Conservation (phyloP, 768 basidiomycete genomes). For the Chalciporus piperatus region DNA sequence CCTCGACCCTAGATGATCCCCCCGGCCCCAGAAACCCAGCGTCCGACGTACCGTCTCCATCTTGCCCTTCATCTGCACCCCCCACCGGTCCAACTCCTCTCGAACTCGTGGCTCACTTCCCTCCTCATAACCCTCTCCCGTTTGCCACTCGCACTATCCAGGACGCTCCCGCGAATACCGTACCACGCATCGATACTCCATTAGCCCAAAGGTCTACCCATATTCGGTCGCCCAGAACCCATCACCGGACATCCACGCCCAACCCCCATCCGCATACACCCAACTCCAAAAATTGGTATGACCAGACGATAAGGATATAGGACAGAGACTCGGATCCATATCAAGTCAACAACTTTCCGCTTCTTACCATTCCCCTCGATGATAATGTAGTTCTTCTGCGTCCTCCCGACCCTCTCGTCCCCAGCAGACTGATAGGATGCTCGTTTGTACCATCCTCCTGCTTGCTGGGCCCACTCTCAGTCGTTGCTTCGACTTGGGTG, state of each 20-base stretch:
- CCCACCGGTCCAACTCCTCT: conserved; percentile 7
- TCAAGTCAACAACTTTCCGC: conserved; percentile 67
- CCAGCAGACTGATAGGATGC: conserved; percentile 45
- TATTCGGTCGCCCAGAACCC: conserved; percentile 61
- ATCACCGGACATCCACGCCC: conserved; percentile 21
- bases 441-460: conserved; percentile 46
- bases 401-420: conserved; percentile 43
- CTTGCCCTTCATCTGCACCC: too few relatives aligned
- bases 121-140: conserved; percentile 39
- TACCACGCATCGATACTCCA: conserved; percentile 61
- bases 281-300: not conserved
- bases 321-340: conserved; percentile 34
- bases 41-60: conserved; percentile 33
- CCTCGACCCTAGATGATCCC: not conserved
- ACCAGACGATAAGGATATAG: not conserved
- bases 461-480: conserved; percentile 24
- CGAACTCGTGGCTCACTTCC: conserved; percentile 40
- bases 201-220: conserved; percentile 52
- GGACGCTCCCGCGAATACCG: conserved; percentile 58
- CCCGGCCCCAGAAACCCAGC: conserved; percentile 34
- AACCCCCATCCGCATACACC: not conserved
- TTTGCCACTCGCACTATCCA: conserved; percentile 52
- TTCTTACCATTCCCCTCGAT: conserved; percentile 62
- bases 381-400: conserved; percentile 54
- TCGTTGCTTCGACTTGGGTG: conserved; percentile 57